Percentiles rank a stretch among this genome's conserved stretches.
phyloP scores from a whole-genome alignment of 139 green algal species.

The Tetradesmus obliquus region DNA sequence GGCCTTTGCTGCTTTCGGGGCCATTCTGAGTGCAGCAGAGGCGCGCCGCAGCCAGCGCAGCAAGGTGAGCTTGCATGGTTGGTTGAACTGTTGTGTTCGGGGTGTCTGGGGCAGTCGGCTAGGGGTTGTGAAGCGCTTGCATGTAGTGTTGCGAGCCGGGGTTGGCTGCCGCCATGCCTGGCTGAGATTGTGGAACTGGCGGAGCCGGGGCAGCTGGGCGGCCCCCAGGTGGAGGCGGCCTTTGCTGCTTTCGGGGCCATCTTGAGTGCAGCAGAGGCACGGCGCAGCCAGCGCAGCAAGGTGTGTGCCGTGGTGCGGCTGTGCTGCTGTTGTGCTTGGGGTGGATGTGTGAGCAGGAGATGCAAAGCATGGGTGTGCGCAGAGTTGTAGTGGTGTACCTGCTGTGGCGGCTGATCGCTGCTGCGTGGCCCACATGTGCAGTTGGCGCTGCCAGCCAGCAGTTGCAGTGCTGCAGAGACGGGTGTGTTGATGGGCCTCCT shows the following conservation, averaged over 20 bases:
- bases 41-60: constrained; percentile 64
- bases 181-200: constrained; percentile 75
- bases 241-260: constrained; percentile 69
- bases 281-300: constrained; percentile 67
- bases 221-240: constrained; percentile 41
- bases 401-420: no score
- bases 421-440: no score
- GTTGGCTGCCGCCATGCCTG: constrained; percentile 69
- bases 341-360: not conserved
- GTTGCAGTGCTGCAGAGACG: no score
- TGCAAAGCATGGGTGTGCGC: not conserved
- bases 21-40: constrained; percentile 71
- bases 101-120: not conserved
- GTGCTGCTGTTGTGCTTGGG: not conserved
- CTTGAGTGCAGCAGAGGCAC: constrained; percentile 69
- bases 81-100: not conserved
- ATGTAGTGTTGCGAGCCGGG: constrained; percentile 61
- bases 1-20: constrained; percentile 65
- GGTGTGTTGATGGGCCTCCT: no score
- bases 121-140: not conserved
- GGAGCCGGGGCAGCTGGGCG: constrained; percentile 43
- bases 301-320: not conserved
- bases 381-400: no score
- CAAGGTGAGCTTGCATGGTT: constrained; percentile 36
- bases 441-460: no score